A percentile compares a stretch with the other conserved stretches of the same genome.
Evolutionary conservation across 768 basidiomycete genomes (phyloP).

Genomic region (Mycena floridula): DNA sequence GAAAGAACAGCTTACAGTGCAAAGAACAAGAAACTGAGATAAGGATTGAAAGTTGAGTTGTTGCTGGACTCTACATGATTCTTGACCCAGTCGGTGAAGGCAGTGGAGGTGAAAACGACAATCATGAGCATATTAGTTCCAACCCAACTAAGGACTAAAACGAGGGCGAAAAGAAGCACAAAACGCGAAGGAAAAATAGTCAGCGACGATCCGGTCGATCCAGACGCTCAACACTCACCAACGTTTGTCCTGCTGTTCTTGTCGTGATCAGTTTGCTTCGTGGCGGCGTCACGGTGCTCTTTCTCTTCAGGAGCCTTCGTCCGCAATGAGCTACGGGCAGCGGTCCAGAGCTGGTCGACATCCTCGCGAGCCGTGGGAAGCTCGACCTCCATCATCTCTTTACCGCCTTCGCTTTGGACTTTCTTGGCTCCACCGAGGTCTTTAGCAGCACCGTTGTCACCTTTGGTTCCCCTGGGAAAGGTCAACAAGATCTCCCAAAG

Average conservation of each 20-base stretch:
- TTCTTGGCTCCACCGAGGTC: conserved; percentile 91
- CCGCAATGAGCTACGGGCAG: conserved; percentile 65
- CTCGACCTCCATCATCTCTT: conserved; percentile 84
- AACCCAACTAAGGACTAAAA: no score
- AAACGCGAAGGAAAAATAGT: no score
- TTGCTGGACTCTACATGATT: conserved; percentile 43
- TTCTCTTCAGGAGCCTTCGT: conserved; percentile 65
- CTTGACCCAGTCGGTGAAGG: conserved; percentile 70
- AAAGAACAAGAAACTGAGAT: conserved; percentile 77
- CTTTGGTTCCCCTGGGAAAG: conserved; percentile 72
- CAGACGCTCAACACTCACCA: not conserved
- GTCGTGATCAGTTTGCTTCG: conserved; percentile 85
- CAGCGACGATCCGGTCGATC: not conserved
- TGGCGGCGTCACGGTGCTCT: conserved; percentile 79
- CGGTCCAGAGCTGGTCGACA: conserved; percentile 81
- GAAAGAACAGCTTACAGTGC: conserved; percentile 31
- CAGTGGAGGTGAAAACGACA: conserved; percentile 67
- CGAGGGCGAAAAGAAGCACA: no score
- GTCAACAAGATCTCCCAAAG: not conserved
- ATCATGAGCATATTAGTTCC: no score
- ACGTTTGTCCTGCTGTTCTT: conserved; percentile 52
- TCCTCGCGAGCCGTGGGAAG: conserved; percentile 79
- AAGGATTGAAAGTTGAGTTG: conserved; percentile 77
- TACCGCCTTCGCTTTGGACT: conserved; percentile 76
- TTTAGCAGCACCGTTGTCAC: conserved; percentile 82